Conservation (phyloP, 2,329 filamentous ascomycete genomes). For the Metarhizium rileyi region DNA sequence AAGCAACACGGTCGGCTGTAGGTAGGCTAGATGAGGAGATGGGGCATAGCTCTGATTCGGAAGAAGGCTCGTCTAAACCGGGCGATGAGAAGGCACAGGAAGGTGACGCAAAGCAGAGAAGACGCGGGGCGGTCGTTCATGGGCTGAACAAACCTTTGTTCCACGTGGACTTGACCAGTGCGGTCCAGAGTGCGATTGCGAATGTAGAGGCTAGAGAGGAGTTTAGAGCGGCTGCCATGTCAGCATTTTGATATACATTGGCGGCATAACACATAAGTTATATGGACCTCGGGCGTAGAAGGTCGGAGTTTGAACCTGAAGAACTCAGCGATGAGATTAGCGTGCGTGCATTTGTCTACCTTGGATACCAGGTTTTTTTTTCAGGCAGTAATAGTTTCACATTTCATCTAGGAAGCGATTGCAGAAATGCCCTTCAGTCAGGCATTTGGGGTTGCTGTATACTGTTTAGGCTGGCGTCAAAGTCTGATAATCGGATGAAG, state of each 20-base stretch:
- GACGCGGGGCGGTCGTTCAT: conserved; percentile 59
- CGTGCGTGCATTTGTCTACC: neutral
- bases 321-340: neutral
- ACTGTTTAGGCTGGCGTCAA: no score
- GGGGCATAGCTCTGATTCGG: conserved; percentile 17
- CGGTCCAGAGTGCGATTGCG: conserved; percentile 75
- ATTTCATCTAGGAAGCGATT: neutral
- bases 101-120: conserved; percentile 19
- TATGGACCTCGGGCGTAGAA: neutral
- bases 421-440: no score
- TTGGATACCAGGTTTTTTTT: neutral
- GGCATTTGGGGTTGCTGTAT: no score
- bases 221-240: conserved; percentile 8
- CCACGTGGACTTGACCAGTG: conserved; percentile 85
- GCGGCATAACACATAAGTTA: no score
- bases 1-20: conserved; percentile 4
- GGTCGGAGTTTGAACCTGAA: neutral
- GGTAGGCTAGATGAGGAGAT: conserved; percentile 25
- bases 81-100: conserved; percentile 32
- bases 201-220: conserved; percentile 55
- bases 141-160: conserved; percentile 88
- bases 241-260: neutral
- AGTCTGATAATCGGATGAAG: no score
- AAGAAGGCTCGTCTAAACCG: neutral
- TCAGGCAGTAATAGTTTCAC: neutral